phyloP scores from a whole-genome alignment of 768 basidiomycete species.

The Leccinum sublutescens region DNA sequence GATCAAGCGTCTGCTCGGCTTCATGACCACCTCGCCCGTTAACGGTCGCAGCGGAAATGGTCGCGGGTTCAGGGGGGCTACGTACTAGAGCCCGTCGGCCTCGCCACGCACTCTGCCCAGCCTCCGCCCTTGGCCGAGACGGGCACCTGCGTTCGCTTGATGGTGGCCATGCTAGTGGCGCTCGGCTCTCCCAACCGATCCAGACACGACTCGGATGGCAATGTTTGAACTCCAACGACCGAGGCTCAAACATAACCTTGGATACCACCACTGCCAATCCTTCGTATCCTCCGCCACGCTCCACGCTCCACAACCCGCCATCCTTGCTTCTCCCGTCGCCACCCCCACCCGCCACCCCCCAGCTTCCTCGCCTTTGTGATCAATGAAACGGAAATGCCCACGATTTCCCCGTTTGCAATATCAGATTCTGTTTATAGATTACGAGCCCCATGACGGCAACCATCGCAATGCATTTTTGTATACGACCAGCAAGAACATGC shows the following conservation, averaged over 20 bases:
- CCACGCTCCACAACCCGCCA: slow-evolving; percentile 5
- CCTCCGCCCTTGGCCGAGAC: not conserved
- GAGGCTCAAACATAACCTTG: not conserved
- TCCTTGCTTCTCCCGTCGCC: slow-evolving; percentile 12
- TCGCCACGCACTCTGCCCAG: not conserved
- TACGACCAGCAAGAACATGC: slow-evolving; percentile 15
- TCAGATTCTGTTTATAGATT: slow-evolving; percentile 14
- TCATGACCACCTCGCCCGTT: slow-evolving; percentile 25
- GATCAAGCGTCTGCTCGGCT: slow-evolving; percentile 31
- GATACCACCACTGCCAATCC: slow-evolving; percentile 11
- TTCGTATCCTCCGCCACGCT: slow-evolving; percentile 3
- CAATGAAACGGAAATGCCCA: not conserved
- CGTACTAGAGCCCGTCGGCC: slow-evolving; percentile 18
- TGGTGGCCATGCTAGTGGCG: not conserved
- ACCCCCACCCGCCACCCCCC: slow-evolving; percentile 4
- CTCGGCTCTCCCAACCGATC: slow-evolving; percentile 1
- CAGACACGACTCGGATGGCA: slow-evolving; percentile 6
- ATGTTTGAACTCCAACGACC: not conserved
- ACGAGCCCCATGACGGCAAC: slow-evolving; percentile 22
- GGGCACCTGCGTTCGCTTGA: not conserved
- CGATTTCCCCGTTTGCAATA: not conserved
- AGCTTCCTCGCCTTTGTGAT: slow-evolving; percentile 9
- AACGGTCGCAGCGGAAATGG: slow-evolving; percentile 22
- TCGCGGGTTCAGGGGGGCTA: slow-evolving; percentile 25
- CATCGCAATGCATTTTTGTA: slow-evolving; percentile 27